Evolutionary conservation across 1,139 yeast species (phyloP), one percentile per base, ranked within the genome.

Genomic region (Tardiomyces blankii): DNA sequence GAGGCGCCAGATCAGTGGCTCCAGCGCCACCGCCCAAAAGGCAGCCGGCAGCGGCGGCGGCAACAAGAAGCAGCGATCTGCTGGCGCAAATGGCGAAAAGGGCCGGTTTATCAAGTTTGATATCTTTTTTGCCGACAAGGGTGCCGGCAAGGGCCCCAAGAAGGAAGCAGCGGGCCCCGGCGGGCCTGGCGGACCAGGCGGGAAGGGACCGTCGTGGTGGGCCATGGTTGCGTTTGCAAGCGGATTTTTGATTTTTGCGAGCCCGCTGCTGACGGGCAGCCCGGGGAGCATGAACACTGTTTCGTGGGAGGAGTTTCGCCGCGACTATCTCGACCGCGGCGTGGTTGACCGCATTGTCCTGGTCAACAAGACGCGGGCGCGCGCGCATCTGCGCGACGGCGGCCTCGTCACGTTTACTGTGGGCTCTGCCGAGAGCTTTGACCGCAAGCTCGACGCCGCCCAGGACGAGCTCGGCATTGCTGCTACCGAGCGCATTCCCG

Each of bases 361-460:
- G 23, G 77, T 89, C 39, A 89, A 89, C 66, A 80, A 80, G 56
- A 74, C 77, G 46, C 72, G 77, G 38, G 98, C 88, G 1, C 87
- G 87, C 54, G 68, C 66, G 5, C 49, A 55, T 16, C 56, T 64
- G 33, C 56, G 57, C 28, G 50, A 56, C 2, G 60, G 58, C 35
- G 54, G 58, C 38, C 55, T 67, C 5, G 54, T 56, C 18, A 50
- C 32, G 69, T 93, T 93, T 67, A 79, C 85, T 41, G 87, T 93
- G 58, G 99, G 98, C 5, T 85, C 95, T 0, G 79, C 89, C 21
- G 96, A 88, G 56, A 71, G 81, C n/a, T 91, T 93, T 65, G 98
- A 93, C 66, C 79, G 82, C 48, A 82, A 82, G 53, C 71, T 93
- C 61, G 85, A 81, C 49, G 77, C 75, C 44, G 80, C 84, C 30